Evolutionary conservation across 2,329 filamentous ascomycete species (phyloP), one percentile per base, ranked within the genome.

Genomic region (Botryotinia narcissicola): DNA sequence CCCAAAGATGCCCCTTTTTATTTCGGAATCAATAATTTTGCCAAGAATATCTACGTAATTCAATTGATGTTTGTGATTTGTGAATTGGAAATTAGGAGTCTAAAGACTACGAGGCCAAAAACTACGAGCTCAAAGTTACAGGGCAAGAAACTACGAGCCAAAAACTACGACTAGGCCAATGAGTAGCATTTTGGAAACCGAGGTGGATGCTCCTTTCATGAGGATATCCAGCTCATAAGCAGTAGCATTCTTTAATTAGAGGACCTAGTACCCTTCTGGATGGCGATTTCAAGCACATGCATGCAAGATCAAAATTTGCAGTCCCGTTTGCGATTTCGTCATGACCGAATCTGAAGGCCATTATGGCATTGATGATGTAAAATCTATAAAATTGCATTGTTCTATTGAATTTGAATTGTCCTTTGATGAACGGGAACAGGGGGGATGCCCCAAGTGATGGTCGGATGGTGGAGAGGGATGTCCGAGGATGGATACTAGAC

Each of bases 311-410:
- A 29, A 32, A n/a, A 29, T 32, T 42, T 16, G 18, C 32, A 32
- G 10, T 25, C 22, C 48, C 29, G 48, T 69, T 69, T 69, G 66
- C 66, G 37, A 69, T 12, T 32, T 32, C 5, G n/a, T 48, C 9
- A 25, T 32, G 14, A 29, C 35, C 44, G 62, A 35, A 29, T 48
- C n/a, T 25, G 8, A 32, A 32, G 29, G 54, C 16, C 29, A 29
- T 67, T 40, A 54, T 54, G 46, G 46, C 46, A 54, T 68, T 68
- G 46, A 68, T 68, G 46, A 68, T 54, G 64, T 68, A 68, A 68
- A 68, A 57, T 57, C 66, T 25, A 22, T 14, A 42, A 57, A 25
- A 18, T 20, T 48, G 66, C 48, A 68, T 68, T 68, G 64, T 68
- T 68, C 46, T 22, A 25, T 22, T 29, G 46, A 68, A 57, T 42